Evolutionary conservation across 2,329 filamentous ascomycete genomes (phyloP).

Genomic region (Penicillium sp.): DNA sequence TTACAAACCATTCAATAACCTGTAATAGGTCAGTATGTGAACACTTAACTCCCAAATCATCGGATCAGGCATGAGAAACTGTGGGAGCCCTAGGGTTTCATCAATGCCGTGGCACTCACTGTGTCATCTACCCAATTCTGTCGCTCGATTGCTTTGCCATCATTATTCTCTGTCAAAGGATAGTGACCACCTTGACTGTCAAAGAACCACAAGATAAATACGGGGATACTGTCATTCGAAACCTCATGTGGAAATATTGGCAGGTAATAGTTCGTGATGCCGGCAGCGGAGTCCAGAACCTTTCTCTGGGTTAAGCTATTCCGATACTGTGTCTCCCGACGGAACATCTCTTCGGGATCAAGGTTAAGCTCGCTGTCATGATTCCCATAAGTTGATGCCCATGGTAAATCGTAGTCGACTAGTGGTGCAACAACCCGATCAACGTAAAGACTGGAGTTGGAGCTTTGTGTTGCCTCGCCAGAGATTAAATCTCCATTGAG

Average conservation of each 20-base stretch:
- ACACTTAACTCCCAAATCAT: neutral
- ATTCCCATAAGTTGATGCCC: constrained; percentile 70
- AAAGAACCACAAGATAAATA: constrained; percentile 67
- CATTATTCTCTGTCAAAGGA: constrained; percentile 40
- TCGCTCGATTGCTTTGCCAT: constrained; percentile 29
- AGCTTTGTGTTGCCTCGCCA: constrained; percentile 58
- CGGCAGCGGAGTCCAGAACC: constrained; percentile 38
- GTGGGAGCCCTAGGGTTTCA: no score
- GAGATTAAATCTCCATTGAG: constrained; percentile 71
- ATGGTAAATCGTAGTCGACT: constrained; percentile 54
- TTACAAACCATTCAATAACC: constrained; percentile 46
- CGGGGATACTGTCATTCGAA: constrained; percentile 31
- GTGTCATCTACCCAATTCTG: constrained; percentile 47
- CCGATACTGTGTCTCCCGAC: constrained; percentile 37
- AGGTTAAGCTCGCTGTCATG: constrained; percentile 64
- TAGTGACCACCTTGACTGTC: constrained; percentile 60
- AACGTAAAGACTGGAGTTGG: constrained; percentile 57
- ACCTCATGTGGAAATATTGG: constrained; percentile 50
- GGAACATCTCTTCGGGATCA: constrained; percentile 45
- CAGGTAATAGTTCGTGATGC: constrained; percentile 56
- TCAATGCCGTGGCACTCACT: constrained; percentile 15
- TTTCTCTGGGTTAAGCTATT: constrained; percentile 45
- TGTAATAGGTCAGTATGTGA: constrained; percentile 1
- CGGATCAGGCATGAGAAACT: neutral
- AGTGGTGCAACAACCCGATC: constrained; percentile 60